Evolutionary conservation across 1,139 yeast genomes (phyloP), one percentile per base, ranked within the genome.

Genomic region (Debaryomyces sp.): DNA sequence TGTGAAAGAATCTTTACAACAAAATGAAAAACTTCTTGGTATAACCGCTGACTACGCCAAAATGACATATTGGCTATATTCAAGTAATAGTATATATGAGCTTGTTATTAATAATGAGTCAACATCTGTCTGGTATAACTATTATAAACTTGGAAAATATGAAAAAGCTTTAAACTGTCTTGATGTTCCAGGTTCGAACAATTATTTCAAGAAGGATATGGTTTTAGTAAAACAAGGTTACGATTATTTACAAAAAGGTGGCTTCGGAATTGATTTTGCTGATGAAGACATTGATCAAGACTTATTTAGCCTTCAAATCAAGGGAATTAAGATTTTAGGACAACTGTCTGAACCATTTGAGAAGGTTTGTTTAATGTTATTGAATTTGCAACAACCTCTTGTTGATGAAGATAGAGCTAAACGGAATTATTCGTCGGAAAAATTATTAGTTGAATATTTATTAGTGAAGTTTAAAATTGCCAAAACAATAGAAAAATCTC

Each of bases 101-200:
- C 67, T 95, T 8, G 76, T 89, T 3, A 72, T 89, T 8, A 78
- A 76, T 29, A 80, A 87, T 56, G 98, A 94, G 62, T 75, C 84
- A 6, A 71, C 78, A 5, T 86, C 89, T 22, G 85, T 91, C 4
- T 90, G 97, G 97, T 80, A 79, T 52, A 77, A 86, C 6, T 77
- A 89, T 62, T 75, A 87, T 49, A 81, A 80, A 39, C 75, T 81
- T 60, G 79, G 82, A 1, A 75, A 81, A 49, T 92, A 77, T 64
- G 88, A 85, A 15, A 83, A 83, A 46, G 97, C 98, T 0, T 68
- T 91, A 42, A 59, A 67, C 2, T 67, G 82, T 13, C 60, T 84
- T 6, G 64, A 63, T 8, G 56, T 53, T 59, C 74, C 17, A 55
- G 59, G 54, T 10, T 56, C 53, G 6, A 52, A 52, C 7, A 48